Evolutionary conservation across 306 rosid genomes (phyloP).

Genomic region (Prunus mongolica): DNA sequence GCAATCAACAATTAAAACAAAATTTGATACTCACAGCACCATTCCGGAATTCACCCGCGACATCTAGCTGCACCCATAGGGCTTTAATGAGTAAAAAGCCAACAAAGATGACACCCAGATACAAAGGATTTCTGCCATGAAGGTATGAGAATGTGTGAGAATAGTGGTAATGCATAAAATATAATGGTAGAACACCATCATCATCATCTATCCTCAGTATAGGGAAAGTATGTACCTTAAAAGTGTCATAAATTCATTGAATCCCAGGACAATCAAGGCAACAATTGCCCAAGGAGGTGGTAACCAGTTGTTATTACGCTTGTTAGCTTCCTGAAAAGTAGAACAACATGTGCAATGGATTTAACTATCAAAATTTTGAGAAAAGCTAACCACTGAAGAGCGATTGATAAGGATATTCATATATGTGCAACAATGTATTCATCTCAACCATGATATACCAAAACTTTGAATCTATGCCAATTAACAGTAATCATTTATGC

Average conservation of each 20-base stretch:
- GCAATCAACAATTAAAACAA: not conserved
- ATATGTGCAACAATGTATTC: not conserved
- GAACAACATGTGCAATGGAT: not conserved
- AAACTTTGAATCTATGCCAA: not conserved
- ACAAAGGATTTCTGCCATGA: slow-evolving; percentile 86
- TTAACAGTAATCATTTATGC: not conserved
- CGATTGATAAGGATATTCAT: not conserved
- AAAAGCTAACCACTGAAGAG: not conserved
- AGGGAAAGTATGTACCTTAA: slow-evolving; percentile 47
- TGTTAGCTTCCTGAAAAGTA: slow-evolving; percentile 85
- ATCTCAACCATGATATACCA: not conserved
- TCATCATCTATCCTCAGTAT: slow-evolving; percentile 9
- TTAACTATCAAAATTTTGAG: not conserved
- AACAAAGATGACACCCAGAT: slow-evolving; percentile 67
- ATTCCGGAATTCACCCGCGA: slow-evolving; percentile 67
- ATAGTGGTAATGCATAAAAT: slow-evolving; percentile 1
- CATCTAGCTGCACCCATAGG: slow-evolving; percentile 87
- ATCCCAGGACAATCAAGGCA: slow-evolving; percentile 78
- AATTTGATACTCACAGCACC: slow-evolving; percentile 68
- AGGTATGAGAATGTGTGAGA: slow-evolving; percentile 26
- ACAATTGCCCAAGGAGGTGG: slow-evolving; percentile 99
- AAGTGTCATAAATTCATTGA: slow-evolving; percentile 95
- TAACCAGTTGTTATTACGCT: slow-evolving; percentile 91
- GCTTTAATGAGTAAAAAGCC: slow-evolving; percentile 71
- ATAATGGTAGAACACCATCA: not conserved